phyloP scores from a whole-genome alignment of 192 early-diverging fungal species.

The Entomortierella parvispora region DNA sequence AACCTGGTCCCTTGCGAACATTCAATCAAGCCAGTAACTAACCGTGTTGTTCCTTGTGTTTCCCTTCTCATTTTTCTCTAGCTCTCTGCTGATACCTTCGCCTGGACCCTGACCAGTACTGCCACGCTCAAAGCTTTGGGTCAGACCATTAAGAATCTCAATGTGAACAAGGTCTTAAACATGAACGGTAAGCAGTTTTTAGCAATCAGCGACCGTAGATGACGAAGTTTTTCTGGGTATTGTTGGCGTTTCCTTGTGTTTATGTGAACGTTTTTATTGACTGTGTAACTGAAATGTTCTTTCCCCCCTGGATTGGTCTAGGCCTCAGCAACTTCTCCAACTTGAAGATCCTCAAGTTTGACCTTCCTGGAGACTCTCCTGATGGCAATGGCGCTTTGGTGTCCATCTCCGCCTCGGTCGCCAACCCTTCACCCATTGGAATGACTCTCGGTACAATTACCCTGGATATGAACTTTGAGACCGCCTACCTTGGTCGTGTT shows the following conservation, averaged over 20 bases:
- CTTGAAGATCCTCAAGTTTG: slow-evolving; percentile 40
- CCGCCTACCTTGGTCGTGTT: slow-evolving; percentile 32
- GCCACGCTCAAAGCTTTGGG: slow-evolving; percentile 43
- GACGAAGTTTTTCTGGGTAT: too few species aligned
- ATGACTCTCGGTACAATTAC: slow-evolving; percentile 40
- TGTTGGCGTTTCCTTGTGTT: too few species aligned
- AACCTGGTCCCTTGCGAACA: too few species aligned
- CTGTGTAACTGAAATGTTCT: neutral
- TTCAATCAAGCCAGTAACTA: too few species aligned
- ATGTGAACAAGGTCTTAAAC: slow-evolving; percentile 33
- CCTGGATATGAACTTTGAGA: slow-evolving; percentile 43
- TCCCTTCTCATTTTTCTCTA: neutral
- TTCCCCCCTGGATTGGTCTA: neutral
- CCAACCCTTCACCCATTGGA: slow-evolving; percentile 43
- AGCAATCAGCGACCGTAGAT: too few species aligned
- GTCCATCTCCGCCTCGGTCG: slow-evolving; percentile 25
- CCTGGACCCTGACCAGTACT: slow-evolving; percentile 27
- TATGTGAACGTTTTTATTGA: too few species aligned
- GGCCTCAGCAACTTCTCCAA: slow-evolving; percentile 43
- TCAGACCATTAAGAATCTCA: slow-evolving; percentile 35
- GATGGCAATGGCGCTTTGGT: slow-evolving; percentile 21
- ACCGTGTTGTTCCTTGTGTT: too few species aligned
- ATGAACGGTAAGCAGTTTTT: slow-evolving; percentile 38
- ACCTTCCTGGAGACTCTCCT: slow-evolving; percentile 26
- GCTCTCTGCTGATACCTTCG: slow-evolving; percentile 25